Base-by-base conservation (phyloP, 2,329 filamentous ascomycete species). In the Ophiostoma perfectum region DNA sequence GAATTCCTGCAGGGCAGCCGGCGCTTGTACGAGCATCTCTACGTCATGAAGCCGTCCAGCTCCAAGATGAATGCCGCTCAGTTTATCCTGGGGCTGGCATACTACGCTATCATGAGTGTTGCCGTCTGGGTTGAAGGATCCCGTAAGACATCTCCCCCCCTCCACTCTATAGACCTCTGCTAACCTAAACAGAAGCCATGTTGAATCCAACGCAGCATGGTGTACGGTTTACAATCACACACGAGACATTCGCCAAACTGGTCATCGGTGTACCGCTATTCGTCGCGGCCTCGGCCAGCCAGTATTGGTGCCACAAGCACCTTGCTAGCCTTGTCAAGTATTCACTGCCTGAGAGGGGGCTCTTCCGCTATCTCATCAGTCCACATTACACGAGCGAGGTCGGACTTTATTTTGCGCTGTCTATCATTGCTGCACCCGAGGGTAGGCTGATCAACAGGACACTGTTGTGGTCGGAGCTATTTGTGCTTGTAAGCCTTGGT, bases 321-420 rank as follows among this genome's bases (percentile, higher is more conserved):
- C 83, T 95, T 27, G 86, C 88, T 58, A 84, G 84, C 52, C 79
- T 95, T 70, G 86, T 87, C 75, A 94, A 93, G 75, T 98, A 99
- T 78, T 90, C 90, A 11, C 82, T 98, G 38, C 94, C 94, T 0
- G 80, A 84, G 2, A 84, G 90, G 70, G 88, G 89, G 2, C 79
- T 90, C 69, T 99, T 98, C 77, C 81, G 81, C 62, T 81, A 83
- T 69, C 78, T 96, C 36, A 79, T 97, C 52, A 96, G 91, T 73
- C 93, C 95, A 18, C 95, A 99, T 78, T 99, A 98, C 78, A 90
- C 90, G 3, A 92, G 90, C 74, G 95, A 98, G 79, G 93, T 91
- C 75, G 76, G 90, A 55, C 86, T 97, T 69, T 98, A 99, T 76
- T 75, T 93, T 27, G 84, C 89, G n/a, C 79, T 99, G 72, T 85